Conservation (phyloP, 2,329 filamentous ascomycete genomes). For the Ophiognomonia clavigignenti-juglandacearum region DNA sequence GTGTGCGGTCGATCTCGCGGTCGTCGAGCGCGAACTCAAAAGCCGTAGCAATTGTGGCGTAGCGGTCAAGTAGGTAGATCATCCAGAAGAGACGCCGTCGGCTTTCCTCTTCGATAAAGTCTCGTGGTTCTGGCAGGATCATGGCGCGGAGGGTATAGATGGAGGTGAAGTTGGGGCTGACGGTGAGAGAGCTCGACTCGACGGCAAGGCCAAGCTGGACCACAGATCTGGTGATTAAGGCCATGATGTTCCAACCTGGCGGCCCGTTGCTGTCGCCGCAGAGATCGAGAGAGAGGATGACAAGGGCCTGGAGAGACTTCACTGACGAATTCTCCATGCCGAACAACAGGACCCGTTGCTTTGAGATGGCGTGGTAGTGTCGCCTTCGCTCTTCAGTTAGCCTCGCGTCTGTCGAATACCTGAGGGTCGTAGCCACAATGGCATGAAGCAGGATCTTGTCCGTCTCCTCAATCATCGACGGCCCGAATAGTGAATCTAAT, state of each 20-base stretch:
- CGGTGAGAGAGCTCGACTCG: conserved; percentile 72
- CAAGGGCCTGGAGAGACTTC: conserved; percentile 78
- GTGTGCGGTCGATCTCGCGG: conserved; percentile 78
- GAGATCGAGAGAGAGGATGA: conserved; percentile 80
- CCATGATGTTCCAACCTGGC: conserved; percentile 87
- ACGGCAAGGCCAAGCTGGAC: conserved; percentile 84
- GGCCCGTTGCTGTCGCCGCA: conserved; percentile 85
- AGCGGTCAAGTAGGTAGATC: conserved; percentile 85
- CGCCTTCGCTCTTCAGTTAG: conserved; percentile 68
- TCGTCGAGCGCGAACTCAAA: conserved; percentile 90
- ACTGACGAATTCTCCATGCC: conserved; percentile 88
- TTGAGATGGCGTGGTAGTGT: conserved; percentile 75
- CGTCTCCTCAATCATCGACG: conserved; percentile 69
- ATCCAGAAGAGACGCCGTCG: conserved; percentile 87
- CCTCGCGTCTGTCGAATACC: conserved; percentile 73
- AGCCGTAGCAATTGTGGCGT: conserved; percentile 84
- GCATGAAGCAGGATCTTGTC: conserved; percentile 81
- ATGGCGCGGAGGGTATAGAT: conserved; percentile 87
- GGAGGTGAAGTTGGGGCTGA: conserved; percentile 74
- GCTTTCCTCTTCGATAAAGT: conserved; percentile 87
- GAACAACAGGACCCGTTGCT: conserved; percentile 81
- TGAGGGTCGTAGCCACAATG: conserved; percentile 81
- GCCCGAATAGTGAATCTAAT: conserved; percentile 75
- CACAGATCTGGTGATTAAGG: conserved; percentile 80
- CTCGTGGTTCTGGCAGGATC: conserved; percentile 74